Base-by-base conservation (phyloP, 2,329 filamentous ascomycete genomes). In the Aureobasidium leucospermi region DNA sequence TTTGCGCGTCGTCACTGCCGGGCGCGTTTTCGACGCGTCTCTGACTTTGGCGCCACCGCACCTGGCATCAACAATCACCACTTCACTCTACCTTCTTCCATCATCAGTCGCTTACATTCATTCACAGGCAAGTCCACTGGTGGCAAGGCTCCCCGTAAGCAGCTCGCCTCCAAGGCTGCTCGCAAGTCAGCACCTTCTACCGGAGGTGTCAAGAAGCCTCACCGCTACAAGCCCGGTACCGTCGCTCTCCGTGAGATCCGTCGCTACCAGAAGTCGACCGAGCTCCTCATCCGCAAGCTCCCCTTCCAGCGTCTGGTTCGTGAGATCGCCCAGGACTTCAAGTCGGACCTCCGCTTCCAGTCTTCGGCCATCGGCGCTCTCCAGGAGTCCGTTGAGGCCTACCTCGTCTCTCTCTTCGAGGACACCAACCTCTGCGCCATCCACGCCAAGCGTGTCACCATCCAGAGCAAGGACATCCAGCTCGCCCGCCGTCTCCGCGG, bases 131-230 rank as follows among this genome's bases (percentile, higher is more conserved):
- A 96, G 80, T 85, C 82, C 74, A 85, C 83, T 75, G 84, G 84
- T 85, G 84, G 84, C 81, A 87, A 87, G 78, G 84, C 84, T 72
- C 84, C 84, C 69, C 82, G 84, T 79, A 99, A 99, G 90, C 92
- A 96, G 86, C 91, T 97, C 74, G 93, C 93, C 71, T 96, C 92
- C 84, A 96, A 96, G 89, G 94, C 93, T 68, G 93, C 94, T 73
- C 92, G 94, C 82, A 99, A 99, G 87, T 91, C 88, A 71, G 93
- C 94, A 63, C 94, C 94, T 70, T 96, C 91, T 65, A 97, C 94
- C 76, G 94, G 93, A 72, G 78, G 78, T 78, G 78, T 79, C 75
- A 80, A 80, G 77, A 79, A 80, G 78, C 78, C 78, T 70, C 78
- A 79, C 73, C 72, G 78, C 65, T 80, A 80, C 73, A 80, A 80